phyloP scores from a whole-genome alignment of 768 basidiomycete genomes.

The Mycena indigotica region DNA sequence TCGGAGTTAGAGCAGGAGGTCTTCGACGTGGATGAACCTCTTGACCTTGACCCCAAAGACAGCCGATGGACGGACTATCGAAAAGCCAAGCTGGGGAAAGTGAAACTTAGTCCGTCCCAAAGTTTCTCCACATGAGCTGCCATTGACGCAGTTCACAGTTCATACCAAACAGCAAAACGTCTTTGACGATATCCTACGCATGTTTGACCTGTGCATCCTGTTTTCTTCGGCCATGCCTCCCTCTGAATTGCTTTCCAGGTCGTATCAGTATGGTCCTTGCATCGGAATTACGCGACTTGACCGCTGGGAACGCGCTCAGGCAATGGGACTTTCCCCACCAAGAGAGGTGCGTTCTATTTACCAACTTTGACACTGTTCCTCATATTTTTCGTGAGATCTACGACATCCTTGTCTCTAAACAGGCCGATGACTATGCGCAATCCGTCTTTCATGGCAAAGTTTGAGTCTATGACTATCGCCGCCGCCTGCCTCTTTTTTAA shows the following conservation, averaged over 20 bases:
- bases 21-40: constrained; percentile 22
- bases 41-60: constrained; percentile 51
- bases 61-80: constrained; percentile 55
- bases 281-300: constrained; percentile 79
- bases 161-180: constrained; percentile 63
- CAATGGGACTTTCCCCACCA: constrained; percentile 80
- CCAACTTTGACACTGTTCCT: background rate
- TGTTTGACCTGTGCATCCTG: constrained; percentile 66
- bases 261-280: constrained; percentile 81
- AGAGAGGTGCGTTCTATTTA: constrained; percentile 50
- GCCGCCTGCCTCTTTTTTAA: background rate
- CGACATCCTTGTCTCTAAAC: constrained; percentile 72
- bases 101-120: constrained; percentile 59
- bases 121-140: background rate
- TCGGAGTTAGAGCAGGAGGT: background rate
- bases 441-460: constrained; percentile 61
- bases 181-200: constrained; percentile 71
- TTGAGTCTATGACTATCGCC: constrained; percentile 19
- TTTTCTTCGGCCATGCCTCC: background rate
- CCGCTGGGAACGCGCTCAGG: constrained; percentile 83
- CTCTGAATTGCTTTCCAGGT: constrained; percentile 40
- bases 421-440: constrained; percentile 66
- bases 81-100: constrained; percentile 54
- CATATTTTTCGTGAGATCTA: constrained; percentile 53
- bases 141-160: constrained; percentile 46